phyloP scores from a whole-genome alignment of 1,139 yeast genomes.

The Scheffersomyces titani region DNA sequence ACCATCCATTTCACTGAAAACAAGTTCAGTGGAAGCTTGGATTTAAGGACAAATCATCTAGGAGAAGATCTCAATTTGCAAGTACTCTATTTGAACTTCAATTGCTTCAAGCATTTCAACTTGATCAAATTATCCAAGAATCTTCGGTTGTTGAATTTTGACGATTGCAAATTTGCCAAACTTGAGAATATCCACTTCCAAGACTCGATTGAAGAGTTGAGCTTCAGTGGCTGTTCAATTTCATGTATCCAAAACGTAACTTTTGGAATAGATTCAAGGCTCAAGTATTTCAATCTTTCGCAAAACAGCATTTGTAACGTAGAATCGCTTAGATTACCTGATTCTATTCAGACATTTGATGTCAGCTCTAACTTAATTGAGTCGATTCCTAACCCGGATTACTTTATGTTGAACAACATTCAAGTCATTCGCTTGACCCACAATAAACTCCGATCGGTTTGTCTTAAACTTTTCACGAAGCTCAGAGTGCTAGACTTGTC shows the following conservation, averaged over 20 bases:
- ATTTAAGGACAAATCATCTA: constrained; percentile 15
- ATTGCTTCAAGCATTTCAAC: constrained; percentile 12
- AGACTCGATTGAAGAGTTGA: constrained; percentile 17
- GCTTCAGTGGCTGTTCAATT: constrained; percentile 23
- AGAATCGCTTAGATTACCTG: neutral
- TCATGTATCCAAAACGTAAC: constrained; percentile 12
- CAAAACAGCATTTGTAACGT: neutral
- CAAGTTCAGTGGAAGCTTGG: constrained; percentile 12
- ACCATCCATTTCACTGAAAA: constrained; percentile 27
- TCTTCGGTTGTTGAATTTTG: constrained; percentile 21
- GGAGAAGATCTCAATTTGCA: constrained; percentile 17
- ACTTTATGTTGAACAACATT: neutral
- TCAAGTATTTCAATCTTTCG: neutral
- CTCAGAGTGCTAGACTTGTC: constrained; percentile 18
- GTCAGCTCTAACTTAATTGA: neutral
- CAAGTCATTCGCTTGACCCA: constrained; percentile 14
- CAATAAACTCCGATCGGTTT: constrained; percentile 11
- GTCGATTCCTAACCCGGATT: neutral
- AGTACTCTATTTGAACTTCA: constrained; percentile 21
- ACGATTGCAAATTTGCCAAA: constrained; percentile 16
- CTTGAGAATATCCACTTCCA: constrained; percentile 13
- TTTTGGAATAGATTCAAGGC: constrained; percentile 9
- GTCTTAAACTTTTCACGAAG: constrained; percentile 11
- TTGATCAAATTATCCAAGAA: constrained; percentile 17
- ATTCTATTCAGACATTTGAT: neutral